Evolutionary conservation across 345 rosid species (phyloP), one percentile per base, ranked within the genome.

Genomic region (Orychophragmus violaceus): DNA sequence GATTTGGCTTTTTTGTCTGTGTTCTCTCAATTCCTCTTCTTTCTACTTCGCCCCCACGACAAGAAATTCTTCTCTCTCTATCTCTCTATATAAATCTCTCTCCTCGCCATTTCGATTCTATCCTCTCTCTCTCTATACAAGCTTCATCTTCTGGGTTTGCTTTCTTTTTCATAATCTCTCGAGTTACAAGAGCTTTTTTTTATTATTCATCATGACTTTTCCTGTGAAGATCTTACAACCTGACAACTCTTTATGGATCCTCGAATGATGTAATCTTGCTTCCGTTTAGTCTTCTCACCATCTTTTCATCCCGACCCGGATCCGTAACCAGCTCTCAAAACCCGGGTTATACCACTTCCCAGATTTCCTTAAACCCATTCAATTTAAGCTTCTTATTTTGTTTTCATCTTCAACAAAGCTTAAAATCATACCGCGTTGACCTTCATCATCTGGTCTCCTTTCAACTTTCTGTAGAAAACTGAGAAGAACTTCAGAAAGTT

Each of bases 41-140:
- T 63, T 66, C 74, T 68, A 36, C 78, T 68, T 74, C 78, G 39
- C 23, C 69, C 64, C 74, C 74, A 68, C 78, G 69, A 74, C 74
- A 74, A 74, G 64, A 67, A 53, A 25, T 28, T 54, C 3, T 3
- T 33, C 42, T 37, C 16, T 5, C 18, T 54, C 66, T 42, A 6
- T 50, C 36, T 66, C 53, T 52, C 5, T 45, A 58, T 37, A 44
- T 45, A 41, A 9, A 9, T 45, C 17, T 66, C 54, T 36, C 10
- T 17, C 46, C 49, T 51, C 51, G 17, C 36, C 9, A 25, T 18
- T 39, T 37, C 13, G 21, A 11, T 24, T 19, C 48, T 33, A 4
- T 10, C 28, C 59, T 63, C 37, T 69, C 56, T 41, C 3, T 68
- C 13, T 36, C 42, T 69, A 51, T 45, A 35, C 37, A 55, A 46